Evolutionary conservation across 495 filamentous ascomycete genomes (phyloP), one percentile per base, ranked within the genome.

Genomic region (Cercophora samala): DNA sequence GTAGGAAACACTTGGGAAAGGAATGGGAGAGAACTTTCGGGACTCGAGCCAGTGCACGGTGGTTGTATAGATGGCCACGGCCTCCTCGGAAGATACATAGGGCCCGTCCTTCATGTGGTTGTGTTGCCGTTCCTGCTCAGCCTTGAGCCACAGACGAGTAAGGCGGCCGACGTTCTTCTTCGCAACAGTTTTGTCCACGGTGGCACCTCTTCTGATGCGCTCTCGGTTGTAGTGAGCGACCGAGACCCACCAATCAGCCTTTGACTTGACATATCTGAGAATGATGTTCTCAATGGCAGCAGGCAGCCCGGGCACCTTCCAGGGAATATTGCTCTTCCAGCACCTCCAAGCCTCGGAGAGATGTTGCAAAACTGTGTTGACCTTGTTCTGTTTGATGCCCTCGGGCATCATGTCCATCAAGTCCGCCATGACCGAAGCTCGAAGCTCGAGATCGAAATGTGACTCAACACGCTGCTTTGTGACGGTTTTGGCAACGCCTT

Each of bases 331-430:
- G 84, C 93, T 97, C 90, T 99, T 99, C 95, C 95, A 99, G 79
- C 95, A 99, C 77, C 95, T 85, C 95, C 95, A 99, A 9, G 95
- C 95, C 80, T 99, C 95, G 0, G 92, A 96, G 24, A 98, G 81
- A 86, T 99, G 95, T 73, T 99, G 95, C 58, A 99, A 82, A 42
- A 99, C 94, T 1, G 95, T 97, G 76, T 98, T 96, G 77, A 99
- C 93, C 80, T 99, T 99, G 80, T 94, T 99, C 75, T 97, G 94
- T 80, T 97, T 97, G 83, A 99, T 97, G 64, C 96, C 96, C 75
- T 97, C 96, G 1, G 96, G 96, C 96, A 99, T 99, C 96, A 99
- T 99, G 72, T 99, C 96, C 90, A 97, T 97, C 26, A 99, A 81
- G 80, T 99, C 96, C 21, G 93, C 92, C 92, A 99, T 99, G 60